These are phyloP conservation scores for Saccharum spontaneum DNA, from an alignment of 176 grass and related monocot genomes.

Conservation along the genomic window DNA sequence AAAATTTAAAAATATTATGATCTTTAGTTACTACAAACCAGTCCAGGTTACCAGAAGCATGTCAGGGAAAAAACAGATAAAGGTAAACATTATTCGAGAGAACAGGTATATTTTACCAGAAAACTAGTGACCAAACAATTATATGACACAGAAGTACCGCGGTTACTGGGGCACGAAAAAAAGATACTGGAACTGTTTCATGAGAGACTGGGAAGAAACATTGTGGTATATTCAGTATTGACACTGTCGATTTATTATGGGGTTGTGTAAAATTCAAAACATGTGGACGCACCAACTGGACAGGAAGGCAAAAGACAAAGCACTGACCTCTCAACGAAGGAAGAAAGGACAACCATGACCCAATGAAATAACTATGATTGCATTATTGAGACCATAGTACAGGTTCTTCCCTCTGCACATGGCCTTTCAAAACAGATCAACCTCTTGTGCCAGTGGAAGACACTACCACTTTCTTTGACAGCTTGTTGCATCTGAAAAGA, in stretches of 20 bases:
- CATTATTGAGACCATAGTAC: constrained; percentile 47
- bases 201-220: background rate
- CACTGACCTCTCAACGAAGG: constrained; percentile 39
- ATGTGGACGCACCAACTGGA: constrained; percentile 26
- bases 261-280: constrained; percentile 21
- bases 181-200: background rate
- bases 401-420: constrained; percentile 50
- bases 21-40: background rate
- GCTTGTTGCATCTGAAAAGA: constrained; percentile 28
- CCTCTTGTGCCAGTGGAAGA: constrained; percentile 34
- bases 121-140: constrained; percentile 10
- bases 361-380: constrained; percentile 44
- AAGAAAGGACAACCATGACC: constrained; percentile 45
- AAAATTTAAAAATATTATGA: constrained; percentile 1
- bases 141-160: background rate
- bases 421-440: constrained; percentile 53
- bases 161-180: background rate
- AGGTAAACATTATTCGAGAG: background rate
- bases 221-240: constrained; percentile 2
- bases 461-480: constrained; percentile 29
- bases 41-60: background rate
- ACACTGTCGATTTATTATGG: constrained; percentile 10
- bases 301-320: constrained; percentile 30
- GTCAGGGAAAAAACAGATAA: background rate
- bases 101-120: constrained; percentile 19